phyloP scores from a whole-genome alignment of 805 yeast species.

The Pichia heedii region DNA sequence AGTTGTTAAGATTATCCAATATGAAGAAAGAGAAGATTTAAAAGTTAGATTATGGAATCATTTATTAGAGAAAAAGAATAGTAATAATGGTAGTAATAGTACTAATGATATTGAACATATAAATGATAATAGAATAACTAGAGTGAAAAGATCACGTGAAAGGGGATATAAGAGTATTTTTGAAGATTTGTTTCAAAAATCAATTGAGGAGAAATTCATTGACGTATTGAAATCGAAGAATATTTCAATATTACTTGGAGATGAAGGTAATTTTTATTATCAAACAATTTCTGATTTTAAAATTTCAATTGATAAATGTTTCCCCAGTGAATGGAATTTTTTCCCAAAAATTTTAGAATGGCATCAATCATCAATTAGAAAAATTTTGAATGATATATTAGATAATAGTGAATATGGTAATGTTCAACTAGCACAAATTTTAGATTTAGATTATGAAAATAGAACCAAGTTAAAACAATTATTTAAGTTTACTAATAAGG shows the following conservation, averaged over 20 bases:
- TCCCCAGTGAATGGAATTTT: constrained; percentile 72
- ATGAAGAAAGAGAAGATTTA: constrained; percentile 72
- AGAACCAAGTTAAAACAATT: constrained; percentile 40
- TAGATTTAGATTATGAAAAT: constrained; percentile 70
- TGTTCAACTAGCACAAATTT: constrained; percentile 56
- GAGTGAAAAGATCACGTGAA: constrained; percentile 34
- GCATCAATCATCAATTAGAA: constrained; percentile 60
- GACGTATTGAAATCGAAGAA: constrained; percentile 46
- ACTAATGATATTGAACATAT: constrained; percentile 9
- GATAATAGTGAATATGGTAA: constrained; percentile 52
- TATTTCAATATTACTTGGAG: constrained; percentile 44
- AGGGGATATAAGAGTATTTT: constrained; percentile 60
- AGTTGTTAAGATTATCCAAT: constrained; percentile 66
- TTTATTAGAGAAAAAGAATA: constrained; percentile 8
- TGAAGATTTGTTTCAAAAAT: constrained; percentile 45
- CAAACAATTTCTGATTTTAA: constrained; percentile 66
- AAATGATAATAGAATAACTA: constrained; percentile 1
- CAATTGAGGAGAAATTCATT: constrained; percentile 58
- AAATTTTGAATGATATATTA: constrained; percentile 54
- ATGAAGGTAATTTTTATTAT: constrained; percentile 68
- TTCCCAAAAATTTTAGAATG: constrained; percentile 50
- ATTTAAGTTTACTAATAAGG: constrained; percentile 39
- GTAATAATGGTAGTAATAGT: constrained; percentile 8
- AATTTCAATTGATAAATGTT: constrained; percentile 45
- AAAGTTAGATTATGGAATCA: constrained; percentile 30